These are phyloP conservation scores for Thermomucor indicae-seudaticae DNA, from an alignment of 371 early-diverging fungal species.

Conservation along the genomic window DNA sequence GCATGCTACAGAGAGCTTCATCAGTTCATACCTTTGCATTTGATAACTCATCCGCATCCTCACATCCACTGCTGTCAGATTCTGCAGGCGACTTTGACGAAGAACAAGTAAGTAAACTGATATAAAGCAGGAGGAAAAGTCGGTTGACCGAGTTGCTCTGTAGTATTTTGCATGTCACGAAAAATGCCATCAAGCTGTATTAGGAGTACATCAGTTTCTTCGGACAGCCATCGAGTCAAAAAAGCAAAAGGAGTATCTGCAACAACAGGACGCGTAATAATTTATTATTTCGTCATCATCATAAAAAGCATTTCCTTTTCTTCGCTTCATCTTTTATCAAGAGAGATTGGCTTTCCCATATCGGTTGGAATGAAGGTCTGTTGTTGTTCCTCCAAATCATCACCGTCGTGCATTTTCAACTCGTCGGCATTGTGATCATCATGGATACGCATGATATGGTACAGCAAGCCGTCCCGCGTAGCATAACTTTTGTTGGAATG, in stretches of 20 bases:
- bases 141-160: background rate
- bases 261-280: constrained; percentile 16
- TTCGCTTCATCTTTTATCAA: too few relatives aligned
- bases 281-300: background rate
- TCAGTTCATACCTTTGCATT: constrained; percentile 88
- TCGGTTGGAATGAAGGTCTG: too few relatives aligned
- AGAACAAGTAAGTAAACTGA: constrained; percentile 45
- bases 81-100: constrained; percentile 69
- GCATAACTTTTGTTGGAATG: background rate
- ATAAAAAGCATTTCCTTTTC: too few relatives aligned
- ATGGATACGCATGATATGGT: background rate
- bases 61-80: constrained; percentile 46
- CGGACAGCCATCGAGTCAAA: constrained; percentile 53
- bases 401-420: too few relatives aligned
- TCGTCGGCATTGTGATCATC: too few relatives aligned
- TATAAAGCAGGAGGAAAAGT: background rate
- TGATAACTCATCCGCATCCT: constrained; percentile 43
- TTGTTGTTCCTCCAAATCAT: too few relatives aligned
- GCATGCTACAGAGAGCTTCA: constrained; percentile 41
- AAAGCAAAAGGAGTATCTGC: constrained; percentile 54
- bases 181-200: constrained; percentile 41
- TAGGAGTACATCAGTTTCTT: constrained; percentile 55
- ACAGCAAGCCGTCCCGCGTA: background rate
- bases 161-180: constrained; percentile 50
- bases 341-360: too few relatives aligned